Percentiles rank a stretch among this genome's conserved stretches.
Conservation (phyloP, 2,329 filamentous ascomycete genomes). For the Penicillium sp. region DNA sequence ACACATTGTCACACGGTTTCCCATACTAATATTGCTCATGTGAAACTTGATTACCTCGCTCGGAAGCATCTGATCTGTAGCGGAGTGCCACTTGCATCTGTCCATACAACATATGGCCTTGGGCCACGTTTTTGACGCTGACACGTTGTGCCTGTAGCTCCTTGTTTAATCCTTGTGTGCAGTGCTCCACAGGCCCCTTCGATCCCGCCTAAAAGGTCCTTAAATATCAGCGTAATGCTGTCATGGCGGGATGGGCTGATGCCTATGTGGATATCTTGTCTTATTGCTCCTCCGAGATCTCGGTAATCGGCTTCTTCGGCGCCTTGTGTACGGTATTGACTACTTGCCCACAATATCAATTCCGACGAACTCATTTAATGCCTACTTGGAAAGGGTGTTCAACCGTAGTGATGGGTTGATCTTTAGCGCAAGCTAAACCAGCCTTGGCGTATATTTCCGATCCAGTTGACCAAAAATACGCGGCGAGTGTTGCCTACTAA, state of each 20-base stretch:
- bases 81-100: constrained; percentile 48
- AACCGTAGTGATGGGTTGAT: constrained; percentile 36
- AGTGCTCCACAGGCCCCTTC: constrained; percentile 62
- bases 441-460: not conserved
- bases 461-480: not conserved
- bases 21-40: constrained; percentile 39
- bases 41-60: constrained; percentile 45
- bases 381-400: constrained; percentile 43
- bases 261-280: constrained; percentile 48
- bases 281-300: constrained; percentile 49
- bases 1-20: constrained; percentile 14
- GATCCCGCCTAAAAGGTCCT: constrained; percentile 52
- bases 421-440: constrained; percentile 34
- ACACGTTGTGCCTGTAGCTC: constrained; percentile 55
- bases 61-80: constrained; percentile 46
- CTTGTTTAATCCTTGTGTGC: constrained; percentile 57
- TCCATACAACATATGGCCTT: constrained; percentile 51
- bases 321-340: constrained; percentile 18
- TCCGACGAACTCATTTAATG: constrained; percentile 45
- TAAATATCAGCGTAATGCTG: not conserved
- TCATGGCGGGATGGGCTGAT: not conserved
- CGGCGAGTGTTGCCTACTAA: not conserved
- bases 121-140: constrained; percentile 55
- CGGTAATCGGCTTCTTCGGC: constrained; percentile 47
- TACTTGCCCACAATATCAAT: constrained; percentile 53